Conservation (phyloP, 116 monocot genomes). For the Phalaenopsis hybrid region DNA sequence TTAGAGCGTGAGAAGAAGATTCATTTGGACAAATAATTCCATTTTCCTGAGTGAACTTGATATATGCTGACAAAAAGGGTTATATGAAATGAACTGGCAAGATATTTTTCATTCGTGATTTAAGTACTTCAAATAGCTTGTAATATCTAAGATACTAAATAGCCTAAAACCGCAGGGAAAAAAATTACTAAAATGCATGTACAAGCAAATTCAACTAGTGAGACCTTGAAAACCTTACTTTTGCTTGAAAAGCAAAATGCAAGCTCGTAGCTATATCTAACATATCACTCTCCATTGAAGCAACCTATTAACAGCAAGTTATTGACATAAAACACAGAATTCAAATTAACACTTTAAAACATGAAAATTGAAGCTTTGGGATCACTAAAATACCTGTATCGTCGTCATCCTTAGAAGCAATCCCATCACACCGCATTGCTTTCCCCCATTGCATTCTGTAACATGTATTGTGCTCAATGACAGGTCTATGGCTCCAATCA, state of each 20-base stretch:
- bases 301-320: neutral
- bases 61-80: neutral
- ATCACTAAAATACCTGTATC: conserved; percentile 44
- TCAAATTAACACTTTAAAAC: neutral
- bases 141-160: neutral
- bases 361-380: neutral
- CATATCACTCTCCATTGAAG: neutral
- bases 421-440: conserved; percentile 69
- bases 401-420: conserved; percentile 54
- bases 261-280: neutral
- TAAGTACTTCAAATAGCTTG: neutral
- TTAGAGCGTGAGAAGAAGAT: too few species aligned
- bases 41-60: too few species aligned
- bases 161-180: neutral
- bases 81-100: neutral
- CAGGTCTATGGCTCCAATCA: conserved; percentile 67
- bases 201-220: neutral
- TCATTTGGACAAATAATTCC: too few species aligned
- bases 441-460: conserved; percentile 91
- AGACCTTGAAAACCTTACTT: neutral
- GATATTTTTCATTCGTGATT: neutral
- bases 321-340: neutral
- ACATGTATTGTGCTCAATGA: conserved; percentile 84
- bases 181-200: neutral
- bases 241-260: neutral